Conservation (phyloP, 805 yeast species). For the Ogataea pilisensis region DNA sequence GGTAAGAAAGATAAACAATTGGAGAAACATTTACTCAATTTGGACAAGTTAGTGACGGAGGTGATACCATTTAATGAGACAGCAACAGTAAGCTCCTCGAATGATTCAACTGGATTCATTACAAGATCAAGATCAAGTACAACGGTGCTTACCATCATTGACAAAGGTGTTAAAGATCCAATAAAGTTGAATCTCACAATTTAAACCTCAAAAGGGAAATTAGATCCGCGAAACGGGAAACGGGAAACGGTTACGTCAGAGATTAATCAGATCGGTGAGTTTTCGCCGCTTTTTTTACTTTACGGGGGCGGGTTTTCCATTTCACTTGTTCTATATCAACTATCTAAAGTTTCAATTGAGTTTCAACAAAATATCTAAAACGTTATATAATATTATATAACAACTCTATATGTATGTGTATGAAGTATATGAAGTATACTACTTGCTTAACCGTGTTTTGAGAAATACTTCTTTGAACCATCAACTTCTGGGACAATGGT, state of each 20-base stretch:
- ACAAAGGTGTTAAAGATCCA: conserved; percentile 6
- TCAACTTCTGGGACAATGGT: conserved; percentile 83
- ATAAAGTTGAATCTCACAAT: conserved; percentile 4
- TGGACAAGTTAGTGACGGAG: conserved; percentile 2
- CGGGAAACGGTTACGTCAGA: too few species aligned
- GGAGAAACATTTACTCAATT: not conserved
- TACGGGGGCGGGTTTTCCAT: too few species aligned
- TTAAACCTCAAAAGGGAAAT: too few species aligned
- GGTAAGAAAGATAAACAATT: conserved; percentile 7
- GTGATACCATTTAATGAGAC: conserved; percentile 13
- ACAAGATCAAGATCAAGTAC: conserved; percentile 7
- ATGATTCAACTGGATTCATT: not conserved
- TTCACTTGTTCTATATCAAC: too few species aligned
- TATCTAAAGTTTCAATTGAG: too few species aligned
- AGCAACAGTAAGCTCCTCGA: too few species aligned
- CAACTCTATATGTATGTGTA: not conserved
- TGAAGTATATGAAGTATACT: not conserved
- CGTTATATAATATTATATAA: too few species aligned
- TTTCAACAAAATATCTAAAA: too few species aligned
- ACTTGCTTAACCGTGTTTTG: conserved; percentile 34
- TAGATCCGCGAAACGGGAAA: too few species aligned
- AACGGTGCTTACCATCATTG: too few species aligned
- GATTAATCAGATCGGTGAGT: too few species aligned
- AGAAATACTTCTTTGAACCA: conserved; percentile 77
- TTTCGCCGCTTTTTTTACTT: too few species aligned